A percentile compares a stretch with the other conserved stretches of the same genome.
Evolutionary conservation across 768 basidiomycete genomes (phyloP).

Genomic region (Agaricus blazei): DNA sequence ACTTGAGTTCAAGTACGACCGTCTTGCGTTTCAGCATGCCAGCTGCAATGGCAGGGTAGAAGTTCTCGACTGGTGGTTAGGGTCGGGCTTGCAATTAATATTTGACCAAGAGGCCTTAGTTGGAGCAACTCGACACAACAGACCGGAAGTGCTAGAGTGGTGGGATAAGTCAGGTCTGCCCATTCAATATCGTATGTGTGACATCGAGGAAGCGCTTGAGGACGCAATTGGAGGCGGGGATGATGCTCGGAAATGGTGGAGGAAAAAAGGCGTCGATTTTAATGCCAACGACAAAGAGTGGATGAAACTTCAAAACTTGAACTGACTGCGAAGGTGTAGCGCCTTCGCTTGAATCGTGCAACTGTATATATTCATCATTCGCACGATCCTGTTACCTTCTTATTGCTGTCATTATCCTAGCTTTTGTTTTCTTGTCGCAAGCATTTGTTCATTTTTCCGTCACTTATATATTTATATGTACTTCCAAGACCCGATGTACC

Average conservation of each 20-base stretch:
- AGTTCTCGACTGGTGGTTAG: slow-evolving; percentile 80
- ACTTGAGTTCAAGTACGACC: slow-evolving; percentile 75
- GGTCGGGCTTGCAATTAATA: slow-evolving; percentile 68
- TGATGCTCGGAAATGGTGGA: slow-evolving; percentile 77
- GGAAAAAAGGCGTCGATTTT: slow-evolving; percentile 74
- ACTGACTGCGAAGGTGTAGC: slow-evolving; percentile 30
- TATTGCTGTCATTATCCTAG: too few relatives aligned
- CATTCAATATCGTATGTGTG: slow-evolving; percentile 85
- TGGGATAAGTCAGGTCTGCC: slow-evolving; percentile 78
- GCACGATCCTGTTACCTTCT: too few relatives aligned
- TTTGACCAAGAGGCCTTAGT: slow-evolving; percentile 79
- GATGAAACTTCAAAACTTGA: slow-evolving; percentile 78
- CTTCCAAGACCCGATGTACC: not conserved
- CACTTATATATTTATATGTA: not conserved
- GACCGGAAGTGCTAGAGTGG: slow-evolving; percentile 82
- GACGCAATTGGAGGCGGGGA: slow-evolving; percentile 82
- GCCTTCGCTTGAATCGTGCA: not conserved
- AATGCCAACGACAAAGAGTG: slow-evolving; percentile 82
- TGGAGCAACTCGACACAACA: slow-evolving; percentile 77
- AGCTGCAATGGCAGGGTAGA: slow-evolving; percentile 77
- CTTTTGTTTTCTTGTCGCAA: too few relatives aligned
- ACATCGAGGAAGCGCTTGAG: slow-evolving; percentile 88
- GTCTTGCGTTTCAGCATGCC: slow-evolving; percentile 70
- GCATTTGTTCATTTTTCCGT: too few relatives aligned
- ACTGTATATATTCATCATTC: not conserved